Conservation (phyloP, 495 filamentous ascomycete genomes). For the Elasticomyces elasticus region DNA sequence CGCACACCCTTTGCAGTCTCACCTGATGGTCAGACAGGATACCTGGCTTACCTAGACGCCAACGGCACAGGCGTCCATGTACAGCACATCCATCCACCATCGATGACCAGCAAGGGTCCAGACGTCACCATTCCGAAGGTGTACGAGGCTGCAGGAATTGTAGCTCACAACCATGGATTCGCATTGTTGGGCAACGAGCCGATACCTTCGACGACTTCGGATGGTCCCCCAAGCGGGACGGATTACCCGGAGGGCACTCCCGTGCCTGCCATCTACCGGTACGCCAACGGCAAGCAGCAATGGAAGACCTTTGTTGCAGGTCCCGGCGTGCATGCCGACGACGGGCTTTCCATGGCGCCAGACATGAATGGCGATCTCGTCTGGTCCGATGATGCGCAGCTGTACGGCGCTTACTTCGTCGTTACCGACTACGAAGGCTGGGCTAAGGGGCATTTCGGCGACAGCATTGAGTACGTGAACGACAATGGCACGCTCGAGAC, state of each 20-base stretch:
- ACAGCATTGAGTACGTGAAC: slow-evolving; percentile 44
- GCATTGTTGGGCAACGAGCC: slow-evolving; percentile 43
- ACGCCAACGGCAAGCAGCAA: slow-evolving; percentile 37
- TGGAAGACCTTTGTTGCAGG: slow-evolving; percentile 46
- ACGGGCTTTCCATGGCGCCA: slow-evolving; percentile 37
- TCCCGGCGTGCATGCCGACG: slow-evolving; percentile 37
- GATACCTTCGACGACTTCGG: slow-evolving; percentile 37
- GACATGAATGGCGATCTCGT: slow-evolving; percentile 49
- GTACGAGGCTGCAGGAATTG: slow-evolving; percentile 44
- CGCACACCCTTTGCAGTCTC: slow-evolving; percentile 45
- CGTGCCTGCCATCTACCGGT: slow-evolving; percentile 41
- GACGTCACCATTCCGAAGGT: slow-evolving; percentile 33
- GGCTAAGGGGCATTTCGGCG: slow-evolving; percentile 45
- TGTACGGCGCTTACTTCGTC: slow-evolving; percentile 48
- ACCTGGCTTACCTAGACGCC: slow-evolving; percentile 42
- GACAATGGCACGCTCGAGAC: slow-evolving; percentile 34
- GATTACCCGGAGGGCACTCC: slow-evolving; percentile 27
- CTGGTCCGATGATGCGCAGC: slow-evolving; percentile 39
- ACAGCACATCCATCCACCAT: slow-evolving; percentile 37
- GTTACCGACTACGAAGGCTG: slow-evolving; percentile 43
- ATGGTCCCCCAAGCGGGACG: slow-evolving; percentile 34
- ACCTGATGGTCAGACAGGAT: slow-evolving; percentile 42
- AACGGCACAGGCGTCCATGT: slow-evolving; percentile 42
- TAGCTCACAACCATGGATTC: slow-evolving; percentile 48
- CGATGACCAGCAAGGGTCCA: slow-evolving; percentile 40